A percentile compares a stretch with the other conserved stretches of the same genome.
These are phyloP conservation scores for Aspergillus sojae DNA, from an alignment of 2,329 filamentous ascomycete species.

Conservation along the genomic window DNA sequence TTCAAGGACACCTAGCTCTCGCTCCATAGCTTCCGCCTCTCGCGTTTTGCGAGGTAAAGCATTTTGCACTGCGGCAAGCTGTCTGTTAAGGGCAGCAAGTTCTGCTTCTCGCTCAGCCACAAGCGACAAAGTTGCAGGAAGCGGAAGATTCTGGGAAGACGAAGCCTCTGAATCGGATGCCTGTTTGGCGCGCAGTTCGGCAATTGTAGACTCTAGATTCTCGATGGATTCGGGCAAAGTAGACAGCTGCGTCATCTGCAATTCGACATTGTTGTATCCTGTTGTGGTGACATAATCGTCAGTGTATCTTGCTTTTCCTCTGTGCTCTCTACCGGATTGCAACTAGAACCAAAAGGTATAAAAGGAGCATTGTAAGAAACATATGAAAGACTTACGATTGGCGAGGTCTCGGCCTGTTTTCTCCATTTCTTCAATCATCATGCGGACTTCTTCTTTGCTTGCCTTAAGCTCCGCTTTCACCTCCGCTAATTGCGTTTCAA, in stretches of 20 bases:
- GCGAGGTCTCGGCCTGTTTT: constrained; percentile 67
- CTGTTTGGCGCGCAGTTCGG: constrained; percentile 56
- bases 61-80: constrained; percentile 48
- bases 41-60: constrained; percentile 46
- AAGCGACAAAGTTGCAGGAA: constrained; percentile 44
- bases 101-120: constrained; percentile 45
- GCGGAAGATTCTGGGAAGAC: constrained; percentile 42
- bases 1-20: constrained; percentile 46
- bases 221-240: constrained; percentile 56
- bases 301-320: neutral
- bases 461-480: constrained; percentile 76
- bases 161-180: constrained; percentile 62
- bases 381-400: constrained; percentile 44
- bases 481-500: constrained; percentile 70
- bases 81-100: constrained; percentile 44
- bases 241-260: constrained; percentile 55
- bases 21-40: constrained; percentile 48
- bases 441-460: constrained; percentile 76
- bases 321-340: neutral
- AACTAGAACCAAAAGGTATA: neutral
- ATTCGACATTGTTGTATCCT: constrained; percentile 58
- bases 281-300: constrained; percentile 2
- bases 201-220: constrained; percentile 54
- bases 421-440: constrained; percentile 74
- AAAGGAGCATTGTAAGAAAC: no score